These are phyloP conservation scores for Hibiscus syriacus DNA, from an alignment of 345 rosid genomes.

Conservation along the genomic window DNA sequence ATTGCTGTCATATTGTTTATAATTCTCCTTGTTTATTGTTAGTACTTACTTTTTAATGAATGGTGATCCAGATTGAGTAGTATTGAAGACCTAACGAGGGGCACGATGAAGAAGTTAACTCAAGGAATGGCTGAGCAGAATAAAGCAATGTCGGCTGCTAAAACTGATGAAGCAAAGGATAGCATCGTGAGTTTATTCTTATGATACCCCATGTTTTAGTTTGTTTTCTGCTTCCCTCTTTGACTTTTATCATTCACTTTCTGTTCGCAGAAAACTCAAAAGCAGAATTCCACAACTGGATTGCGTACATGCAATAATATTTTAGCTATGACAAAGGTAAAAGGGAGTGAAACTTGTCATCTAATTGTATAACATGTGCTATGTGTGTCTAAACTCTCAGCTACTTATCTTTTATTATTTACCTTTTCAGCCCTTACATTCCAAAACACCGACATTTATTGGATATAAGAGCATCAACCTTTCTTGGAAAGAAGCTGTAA, in stretches of 20 bases:
- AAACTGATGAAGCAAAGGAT: constrained; percentile 86
- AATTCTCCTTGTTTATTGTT: neutral
- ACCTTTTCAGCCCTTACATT: constrained; percentile 68
- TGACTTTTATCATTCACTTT: neutral
- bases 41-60: neutral
- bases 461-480: constrained; percentile 83
- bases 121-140: constrained; percentile 88
- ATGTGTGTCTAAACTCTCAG: neutral
- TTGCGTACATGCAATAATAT: constrained; percentile 93
- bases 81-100: constrained; percentile 88
- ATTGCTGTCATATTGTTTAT: neutral
- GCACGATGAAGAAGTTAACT: constrained; percentile 84
- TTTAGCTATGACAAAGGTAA: constrained; percentile 94
- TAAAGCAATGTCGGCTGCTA: constrained; percentile 96
- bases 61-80: constrained; percentile 52
- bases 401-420: constrained; percentile 11
- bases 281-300: constrained; percentile 80
- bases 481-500: constrained; percentile 88
- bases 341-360: neutral
- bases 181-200: constrained; percentile 49
- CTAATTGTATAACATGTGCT: neutral
- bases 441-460: constrained; percentile 75
- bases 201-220: neutral
- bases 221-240: neutral
- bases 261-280: constrained; percentile 68